Evolutionary conservation across 2,329 filamentous ascomycete species (phyloP).

Genomic region (Aspergillus novoparasiticus): DNA sequence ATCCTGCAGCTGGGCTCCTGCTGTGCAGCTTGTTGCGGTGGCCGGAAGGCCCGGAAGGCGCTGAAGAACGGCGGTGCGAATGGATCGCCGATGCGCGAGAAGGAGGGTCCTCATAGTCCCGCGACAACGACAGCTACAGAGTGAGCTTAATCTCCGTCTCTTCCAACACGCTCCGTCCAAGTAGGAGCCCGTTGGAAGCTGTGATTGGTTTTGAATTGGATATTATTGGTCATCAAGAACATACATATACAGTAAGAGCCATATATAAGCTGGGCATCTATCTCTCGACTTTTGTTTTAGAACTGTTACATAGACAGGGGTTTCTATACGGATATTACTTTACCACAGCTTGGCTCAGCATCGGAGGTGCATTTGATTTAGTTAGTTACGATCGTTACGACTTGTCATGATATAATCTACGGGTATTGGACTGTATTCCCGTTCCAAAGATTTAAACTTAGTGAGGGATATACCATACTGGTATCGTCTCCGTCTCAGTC

Average conservation of each 20-base stretch:
- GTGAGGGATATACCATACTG: no score
- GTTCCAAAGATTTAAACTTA: not conserved
- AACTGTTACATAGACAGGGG: conserved; percentile 6
- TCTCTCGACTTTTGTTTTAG: conserved; percentile 1
- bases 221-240: not conserved
- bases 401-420: not conserved
- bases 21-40: conserved; percentile 63
- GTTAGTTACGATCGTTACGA: conserved; percentile 2
- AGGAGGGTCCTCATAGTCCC: conserved; percentile 15
- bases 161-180: not conserved
- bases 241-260: not conserved
- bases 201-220: not conserved
- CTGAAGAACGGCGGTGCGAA: conserved; percentile 22
- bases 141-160: not conserved
- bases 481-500: no score
- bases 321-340: not conserved
- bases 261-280: conserved; percentile 9
- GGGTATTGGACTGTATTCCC: not conserved
- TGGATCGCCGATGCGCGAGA: conserved; percentile 17
- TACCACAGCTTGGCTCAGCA: not conserved
- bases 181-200: not conserved
- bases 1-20: conserved; percentile 73
- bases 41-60: conserved; percentile 39
- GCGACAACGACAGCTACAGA: conserved; percentile 4
- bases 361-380: not conserved